Evolutionary conservation across 2,329 filamentous ascomycete genomes (phyloP), one percentile per base, ranked within the genome.

Genomic region (Penicillium sp.): DNA sequence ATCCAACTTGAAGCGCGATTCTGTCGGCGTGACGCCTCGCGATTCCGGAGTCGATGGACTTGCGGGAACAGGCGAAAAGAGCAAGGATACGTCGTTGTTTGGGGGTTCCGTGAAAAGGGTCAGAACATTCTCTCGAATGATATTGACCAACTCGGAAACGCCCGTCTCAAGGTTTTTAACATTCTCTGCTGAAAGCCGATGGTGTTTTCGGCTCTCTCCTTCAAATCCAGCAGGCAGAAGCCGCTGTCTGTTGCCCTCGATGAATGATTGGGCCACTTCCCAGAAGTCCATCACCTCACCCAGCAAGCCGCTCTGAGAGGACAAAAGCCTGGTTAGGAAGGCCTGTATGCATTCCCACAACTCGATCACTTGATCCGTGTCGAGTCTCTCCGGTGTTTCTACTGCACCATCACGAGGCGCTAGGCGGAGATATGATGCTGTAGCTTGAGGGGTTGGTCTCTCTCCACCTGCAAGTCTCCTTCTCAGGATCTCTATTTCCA

Each of bases 241-340:
- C 55, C 81, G 83, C 66, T 97, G 92, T 22, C 88, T 87, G 56
- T 82, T 89, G 14, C 91, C 92, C 38, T 89, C 84, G 50, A 97
- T 86, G 66, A 99, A 99, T 0, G 88, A 87, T 62, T 95, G 86
- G 0, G 91, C 85, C 12, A 86, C 93, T 57, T 95, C 88, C 89
- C 92, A 96, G 68, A 95, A 97, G 56, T 95, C 90, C 14, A 95
- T 73, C 1, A 97, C 81, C 67, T 99, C 93, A 0, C 89, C 90
- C 5, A 99, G 75, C 13, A 97, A 78, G 3, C 93, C 93, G 54
- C 85, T 83, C 6, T 84, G 75, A 5, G 77, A 73, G 0, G 89
- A 91, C 0, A 99, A 75, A 33, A 99, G 77, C 35, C 80, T 82
- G 9, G 75, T 84, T 52, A 97, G 68, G 54, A 89, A 93, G 0